Percentiles rank a stretch among this genome's conserved stretches.
phyloP scores from a whole-genome alignment of 208 protist species.

The Crithidia sp. region DNA sequence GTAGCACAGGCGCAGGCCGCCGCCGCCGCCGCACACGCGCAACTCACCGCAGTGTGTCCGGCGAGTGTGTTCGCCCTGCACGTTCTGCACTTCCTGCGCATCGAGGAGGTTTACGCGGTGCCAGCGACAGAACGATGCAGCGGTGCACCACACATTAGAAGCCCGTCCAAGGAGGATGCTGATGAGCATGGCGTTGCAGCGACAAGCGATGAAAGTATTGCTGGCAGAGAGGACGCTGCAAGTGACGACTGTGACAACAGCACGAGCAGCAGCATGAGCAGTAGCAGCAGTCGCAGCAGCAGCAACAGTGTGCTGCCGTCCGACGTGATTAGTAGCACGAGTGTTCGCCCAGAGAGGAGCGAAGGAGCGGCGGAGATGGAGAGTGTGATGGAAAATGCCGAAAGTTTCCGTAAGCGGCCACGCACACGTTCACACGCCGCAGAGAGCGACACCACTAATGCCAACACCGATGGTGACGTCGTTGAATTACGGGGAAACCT shows the following conservation, averaged over 20 bases:
- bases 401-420: not conserved
- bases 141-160: no score
- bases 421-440: no score
- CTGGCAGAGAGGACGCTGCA: no score
- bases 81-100: slow-evolving; percentile 52
- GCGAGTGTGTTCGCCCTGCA: slow-evolving; percentile 46
- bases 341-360: not conserved
- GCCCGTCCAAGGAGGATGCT: no score
- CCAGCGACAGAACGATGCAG: not conserved
- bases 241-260: not conserved
- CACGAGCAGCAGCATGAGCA: not conserved
- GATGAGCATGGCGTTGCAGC: no score
- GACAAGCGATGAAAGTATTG: no score
- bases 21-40: slow-evolving; percentile 3
- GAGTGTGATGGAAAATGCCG: not conserved
- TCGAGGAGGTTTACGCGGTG: slow-evolving; percentile 47
- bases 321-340: no score
- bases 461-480: no score
- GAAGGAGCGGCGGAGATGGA: not conserved
- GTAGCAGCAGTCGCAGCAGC: not conserved
- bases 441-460: no score
- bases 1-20: slow-evolving; percentile 1
- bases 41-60: slow-evolving; percentile 14
- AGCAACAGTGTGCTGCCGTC: not conserved
- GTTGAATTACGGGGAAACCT: no score